A percentile compares a stretch with the other conserved stretches of the same genome.
Evolutionary conservation across 2,329 filamentous ascomycete species (phyloP).

Genomic region (Colletotrichum somersetense): DNA sequence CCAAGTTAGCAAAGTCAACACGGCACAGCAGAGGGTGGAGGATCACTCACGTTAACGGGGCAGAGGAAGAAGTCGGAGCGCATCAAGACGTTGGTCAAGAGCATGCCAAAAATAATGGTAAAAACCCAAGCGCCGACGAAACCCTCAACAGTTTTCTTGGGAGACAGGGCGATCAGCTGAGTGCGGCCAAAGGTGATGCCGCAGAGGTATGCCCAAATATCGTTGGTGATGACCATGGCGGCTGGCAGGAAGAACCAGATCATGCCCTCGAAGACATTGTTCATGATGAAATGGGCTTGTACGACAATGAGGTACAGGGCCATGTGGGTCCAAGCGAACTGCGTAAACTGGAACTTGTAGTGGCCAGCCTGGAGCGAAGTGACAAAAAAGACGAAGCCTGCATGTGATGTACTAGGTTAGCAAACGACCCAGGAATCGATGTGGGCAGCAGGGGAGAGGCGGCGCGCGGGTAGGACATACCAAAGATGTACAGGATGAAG

Average conservation of each 20-base stretch:
- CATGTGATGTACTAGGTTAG: slow-evolving; percentile 47
- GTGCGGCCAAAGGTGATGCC: slow-evolving; percentile 97
- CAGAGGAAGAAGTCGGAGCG: slow-evolving; percentile 98
- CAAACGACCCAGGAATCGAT: not conserved
- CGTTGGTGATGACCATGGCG: slow-evolving; percentile 95
- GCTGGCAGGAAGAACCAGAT: slow-evolving; percentile 99
- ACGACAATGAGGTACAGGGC: slow-evolving; percentile 97
- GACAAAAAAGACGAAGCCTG: slow-evolving; percentile 98
- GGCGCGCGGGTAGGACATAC: slow-evolving; percentile 63
- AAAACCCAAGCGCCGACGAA: slow-evolving; percentile 97
- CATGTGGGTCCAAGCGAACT: slow-evolving; percentile 99
- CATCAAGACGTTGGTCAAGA: slow-evolving; percentile 86
- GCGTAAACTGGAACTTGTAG: slow-evolving; percentile 98
- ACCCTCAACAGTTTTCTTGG: slow-evolving; percentile 99
- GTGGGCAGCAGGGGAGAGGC: not conserved
- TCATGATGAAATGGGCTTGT: slow-evolving; percentile 99
- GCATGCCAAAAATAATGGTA: slow-evolving; percentile 87
- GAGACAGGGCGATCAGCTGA: slow-evolving; percentile 96
- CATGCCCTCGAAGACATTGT: slow-evolving; percentile 99
- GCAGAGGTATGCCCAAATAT: slow-evolving; percentile 98
- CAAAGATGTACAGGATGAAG: slow-evolving; percentile 97
- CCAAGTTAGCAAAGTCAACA: slow-evolving; percentile 2
- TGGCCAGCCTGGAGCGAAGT: slow-evolving; percentile 93
- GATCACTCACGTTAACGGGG: slow-evolving; percentile 80
- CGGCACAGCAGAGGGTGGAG: not conserved